phyloP scores from a whole-genome alignment of 352 stramenopile species.

The Phytophthora sp. region DNA sequence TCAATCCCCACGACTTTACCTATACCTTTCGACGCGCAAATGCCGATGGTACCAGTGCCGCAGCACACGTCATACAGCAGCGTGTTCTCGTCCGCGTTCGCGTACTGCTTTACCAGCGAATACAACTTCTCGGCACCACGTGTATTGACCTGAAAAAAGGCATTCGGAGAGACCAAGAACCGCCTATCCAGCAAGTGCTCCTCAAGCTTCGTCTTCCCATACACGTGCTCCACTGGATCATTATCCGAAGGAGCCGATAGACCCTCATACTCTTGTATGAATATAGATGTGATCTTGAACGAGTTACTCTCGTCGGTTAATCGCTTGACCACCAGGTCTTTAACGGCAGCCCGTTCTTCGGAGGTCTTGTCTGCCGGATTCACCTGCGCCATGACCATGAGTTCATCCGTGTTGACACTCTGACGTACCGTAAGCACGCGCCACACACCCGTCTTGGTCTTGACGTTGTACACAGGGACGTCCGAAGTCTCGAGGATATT shows the following conservation, averaged over 20 bases:
- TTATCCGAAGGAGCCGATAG: constrained; percentile 89
- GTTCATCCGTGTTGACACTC: constrained; percentile 65
- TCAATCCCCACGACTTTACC: constrained; percentile 89
- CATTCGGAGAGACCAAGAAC: constrained; percentile 91
- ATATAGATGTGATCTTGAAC: constrained; percentile 88
- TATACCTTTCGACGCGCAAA: constrained; percentile 88
- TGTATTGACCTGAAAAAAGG: constrained; percentile 98
- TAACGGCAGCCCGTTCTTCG: constrained; percentile 47
- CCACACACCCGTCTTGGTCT: constrained; percentile 76
- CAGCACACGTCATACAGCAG: constrained; percentile 98
- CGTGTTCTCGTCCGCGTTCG: constrained; percentile 75
- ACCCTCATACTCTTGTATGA: constrained; percentile 93
- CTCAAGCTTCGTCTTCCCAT: constrained; percentile 74
- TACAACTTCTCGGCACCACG: constrained; percentile 95
- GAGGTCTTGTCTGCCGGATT: constrained; percentile 51
- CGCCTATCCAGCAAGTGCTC: constrained; percentile 88
- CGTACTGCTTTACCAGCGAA: constrained; percentile 92
- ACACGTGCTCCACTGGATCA: constrained; percentile 86
- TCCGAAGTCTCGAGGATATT: constrained; percentile 56
- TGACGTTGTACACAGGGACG: constrained; percentile 78
- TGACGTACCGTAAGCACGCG: constrained; percentile 76
- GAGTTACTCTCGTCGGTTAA: constrained; percentile 48
- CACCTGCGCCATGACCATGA: constrained; percentile 85
- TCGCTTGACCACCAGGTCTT: constrained; percentile 48
- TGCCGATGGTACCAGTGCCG: constrained; percentile 98